phyloP scores from a whole-genome alignment of 768 basidiomycete genomes.

The Lactarius evosmus region DNA sequence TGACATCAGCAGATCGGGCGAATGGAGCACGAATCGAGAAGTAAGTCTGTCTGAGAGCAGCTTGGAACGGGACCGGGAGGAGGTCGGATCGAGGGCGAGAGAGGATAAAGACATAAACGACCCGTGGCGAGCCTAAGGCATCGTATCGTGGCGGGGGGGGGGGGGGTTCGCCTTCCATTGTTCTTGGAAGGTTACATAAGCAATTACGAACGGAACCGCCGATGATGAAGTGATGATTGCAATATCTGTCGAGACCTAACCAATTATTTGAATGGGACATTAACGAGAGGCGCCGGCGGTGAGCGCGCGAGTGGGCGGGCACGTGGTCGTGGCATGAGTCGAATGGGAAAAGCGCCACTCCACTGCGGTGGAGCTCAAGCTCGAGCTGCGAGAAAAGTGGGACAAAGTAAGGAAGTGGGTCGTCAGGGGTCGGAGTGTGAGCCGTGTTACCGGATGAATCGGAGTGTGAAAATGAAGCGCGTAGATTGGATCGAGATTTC shows the following conservation, averaged over 20 bases:
- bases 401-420: too few relatives aligned
- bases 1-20: neutral
- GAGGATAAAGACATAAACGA: neutral
- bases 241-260: too few relatives aligned
- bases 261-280: neutral
- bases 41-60: neutral
- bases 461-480: constrained; percentile 3
- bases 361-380: too few relatives aligned
- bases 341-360: too few relatives aligned
- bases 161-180: neutral
- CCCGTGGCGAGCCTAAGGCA: neutral
- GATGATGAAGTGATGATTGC: neutral
- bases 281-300: neutral
- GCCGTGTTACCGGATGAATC: neutral
- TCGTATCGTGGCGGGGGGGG: neutral
- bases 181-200: neutral
- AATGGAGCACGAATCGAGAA: neutral
- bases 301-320: neutral
- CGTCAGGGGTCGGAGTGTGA: constrained; percentile 1
- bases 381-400: too few relatives aligned
- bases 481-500: neutral
- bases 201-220: neutral
- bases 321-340: neutral
- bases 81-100: neutral
- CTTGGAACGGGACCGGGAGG: neutral